Conservation (phyloP, 2,329 filamentous ascomycete species). For the Stachybotrys chartarum region DNA sequence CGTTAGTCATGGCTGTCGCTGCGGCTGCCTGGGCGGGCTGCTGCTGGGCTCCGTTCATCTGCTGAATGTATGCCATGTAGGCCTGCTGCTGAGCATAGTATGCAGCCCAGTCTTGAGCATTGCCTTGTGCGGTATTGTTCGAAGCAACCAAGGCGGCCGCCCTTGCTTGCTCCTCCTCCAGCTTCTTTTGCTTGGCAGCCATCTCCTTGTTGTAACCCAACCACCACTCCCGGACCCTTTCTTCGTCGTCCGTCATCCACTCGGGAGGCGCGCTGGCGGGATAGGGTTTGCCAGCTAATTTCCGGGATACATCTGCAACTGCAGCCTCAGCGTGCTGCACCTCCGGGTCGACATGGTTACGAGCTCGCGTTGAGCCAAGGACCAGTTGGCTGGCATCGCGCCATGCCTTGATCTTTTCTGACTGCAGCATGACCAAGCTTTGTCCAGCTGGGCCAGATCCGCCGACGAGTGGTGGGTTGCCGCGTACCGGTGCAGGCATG, state of each 20-base stretch:
- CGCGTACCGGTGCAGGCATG: neutral
- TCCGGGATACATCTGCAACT: constrained; percentile 34
- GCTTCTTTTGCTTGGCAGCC: constrained; percentile 28
- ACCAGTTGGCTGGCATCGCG: constrained; percentile 31
- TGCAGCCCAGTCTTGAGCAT: constrained; percentile 27
- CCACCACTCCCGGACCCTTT: constrained; percentile 45
- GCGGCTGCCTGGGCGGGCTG: constrained; percentile 9
- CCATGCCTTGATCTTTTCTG: constrained; percentile 36
- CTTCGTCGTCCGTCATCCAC: constrained; percentile 40
- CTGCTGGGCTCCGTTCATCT: constrained; percentile 28
- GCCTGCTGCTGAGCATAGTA: constrained; percentile 35
- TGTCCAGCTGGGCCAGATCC: constrained; percentile 30
- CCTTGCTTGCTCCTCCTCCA: constrained; percentile 27
- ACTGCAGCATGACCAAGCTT: constrained; percentile 34
- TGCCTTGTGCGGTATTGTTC: constrained; percentile 13
- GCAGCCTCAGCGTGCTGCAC: constrained; percentile 34
- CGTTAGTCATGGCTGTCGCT: constrained; percentile 8
- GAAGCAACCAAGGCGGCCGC: constrained; percentile 11
- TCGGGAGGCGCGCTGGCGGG: constrained; percentile 45
- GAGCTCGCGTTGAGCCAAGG: constrained; percentile 18
- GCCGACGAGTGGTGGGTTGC: constrained; percentile 14
- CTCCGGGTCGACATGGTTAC: constrained; percentile 34
- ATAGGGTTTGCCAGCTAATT: constrained; percentile 37
- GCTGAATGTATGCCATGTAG: constrained; percentile 33
- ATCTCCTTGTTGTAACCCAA: constrained; percentile 36